Evolutionary conservation across 1,284 basidiomycete genomes (phyloP), one percentile per base, ranked within the genome.

Genomic region (Hymenochaete sp.): DNA sequence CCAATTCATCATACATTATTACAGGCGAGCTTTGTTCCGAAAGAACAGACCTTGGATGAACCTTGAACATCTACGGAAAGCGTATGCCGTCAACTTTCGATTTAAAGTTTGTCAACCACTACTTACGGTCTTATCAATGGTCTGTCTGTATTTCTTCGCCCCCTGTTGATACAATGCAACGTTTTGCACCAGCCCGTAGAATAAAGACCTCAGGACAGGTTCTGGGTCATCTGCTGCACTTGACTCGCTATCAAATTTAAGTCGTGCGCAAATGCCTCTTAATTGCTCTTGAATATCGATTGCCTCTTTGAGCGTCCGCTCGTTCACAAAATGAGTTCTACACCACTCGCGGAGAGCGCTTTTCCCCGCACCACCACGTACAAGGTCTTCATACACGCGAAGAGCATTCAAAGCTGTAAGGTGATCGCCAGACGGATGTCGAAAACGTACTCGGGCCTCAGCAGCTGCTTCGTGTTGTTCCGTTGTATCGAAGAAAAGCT

Each of bases 1-100:
- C 92, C 56, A 96, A 67, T 60, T 96, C 93, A 59, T 93, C 84
- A 58, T 88, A 97, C 38, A 96, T 73, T 47, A 97, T 90, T 4
- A 82, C 88, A 0, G 82, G 79, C 1, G 80, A 75, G 59, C 86
- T 89, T 57, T 84, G 87, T 50, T 85, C 81, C 51, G 75, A 76
- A 50, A 96, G 59, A 2, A 78, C 75, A 16, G 89, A 93, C 19
- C 82, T 75, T 0, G 93, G 93, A 59, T 96, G 90, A 27, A 97
- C 85, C 62, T 93, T 93, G 52, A 96, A 72, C 21, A 73, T 64
- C 86, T 90, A 53, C 14, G 27, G n/a, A 31, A 24, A 16, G 36
- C 38, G 14, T 28, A 11, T 44, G 40, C 38, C 52, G 48, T 14
- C 28, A 40, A 52, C 31, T 38, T 43, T 33, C n/a, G 21, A 16